Conservation (phyloP, 139 green algal genomes). For the Edaphochlamys debaryana region DNA sequence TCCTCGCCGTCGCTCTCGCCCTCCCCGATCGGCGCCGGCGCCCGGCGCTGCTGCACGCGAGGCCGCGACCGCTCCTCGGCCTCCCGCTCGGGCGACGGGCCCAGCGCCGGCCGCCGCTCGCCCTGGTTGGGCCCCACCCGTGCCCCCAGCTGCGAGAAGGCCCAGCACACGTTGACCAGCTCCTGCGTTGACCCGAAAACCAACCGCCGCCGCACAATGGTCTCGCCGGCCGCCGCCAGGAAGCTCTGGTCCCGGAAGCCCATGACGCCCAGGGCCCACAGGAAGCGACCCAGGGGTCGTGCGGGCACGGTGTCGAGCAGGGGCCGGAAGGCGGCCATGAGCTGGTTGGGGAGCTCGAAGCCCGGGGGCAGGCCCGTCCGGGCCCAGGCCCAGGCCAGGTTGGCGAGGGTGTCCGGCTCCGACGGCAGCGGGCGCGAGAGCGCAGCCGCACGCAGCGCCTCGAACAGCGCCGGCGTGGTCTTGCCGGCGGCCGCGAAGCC, state of each 20-base stretch:
- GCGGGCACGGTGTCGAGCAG: slow-evolving; percentile 4
- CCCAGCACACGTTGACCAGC: slow-evolving; percentile 35
- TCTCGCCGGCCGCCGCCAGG: neutral
- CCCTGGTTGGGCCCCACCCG: neutral
- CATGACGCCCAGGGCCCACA: slow-evolving; percentile 19
- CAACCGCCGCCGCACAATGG: neutral
- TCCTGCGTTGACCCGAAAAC: slow-evolving; percentile 27
- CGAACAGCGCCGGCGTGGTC: slow-evolving; percentile 13
- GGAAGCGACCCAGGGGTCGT: slow-evolving; percentile 1
- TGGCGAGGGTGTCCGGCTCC: neutral
- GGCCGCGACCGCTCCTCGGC: neutral
- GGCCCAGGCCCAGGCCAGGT: slow-evolving; percentile 26
- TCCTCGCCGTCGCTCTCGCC: neutral
- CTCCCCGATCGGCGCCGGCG: too few species aligned
- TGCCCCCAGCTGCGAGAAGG: slow-evolving; percentile 1
- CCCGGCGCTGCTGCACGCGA: neutral
- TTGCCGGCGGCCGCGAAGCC: slow-evolving; percentile 12
- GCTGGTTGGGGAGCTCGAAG: neutral
- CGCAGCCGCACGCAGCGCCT: slow-evolving; percentile 1
- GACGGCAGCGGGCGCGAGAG: neutral
- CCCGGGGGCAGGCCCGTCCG: neutral
- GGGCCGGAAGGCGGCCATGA: slow-evolving; percentile 8
- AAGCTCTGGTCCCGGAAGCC: neutral
- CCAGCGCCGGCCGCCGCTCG: neutral
- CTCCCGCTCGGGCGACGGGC: neutral